A percentile compares a stretch with the other conserved stretches of the same genome.
These are phyloP conservation scores for Candida nanaspora DNA, from an alignment of 805 yeast species.

Conservation along the genomic window DNA sequence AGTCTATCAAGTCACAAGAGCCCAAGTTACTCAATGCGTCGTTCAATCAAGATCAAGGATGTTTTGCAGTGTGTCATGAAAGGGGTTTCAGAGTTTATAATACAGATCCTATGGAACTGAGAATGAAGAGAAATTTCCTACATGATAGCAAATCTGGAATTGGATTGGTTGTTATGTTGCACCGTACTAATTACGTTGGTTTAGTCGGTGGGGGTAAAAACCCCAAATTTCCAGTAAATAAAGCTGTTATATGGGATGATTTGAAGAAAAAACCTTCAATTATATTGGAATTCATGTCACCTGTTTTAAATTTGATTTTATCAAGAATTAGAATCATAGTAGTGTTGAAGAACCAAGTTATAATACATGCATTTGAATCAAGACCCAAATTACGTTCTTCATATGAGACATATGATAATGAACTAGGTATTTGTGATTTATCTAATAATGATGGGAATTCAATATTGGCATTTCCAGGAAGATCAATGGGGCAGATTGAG, in stretches of 20 bases:
- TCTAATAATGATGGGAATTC: slow-evolving; percentile 14
- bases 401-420: slow-evolving; percentile 61
- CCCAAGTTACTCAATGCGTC: slow-evolving; percentile 47
- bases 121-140: slow-evolving; percentile 52
- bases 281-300: slow-evolving; percentile 66
- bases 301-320: slow-evolving; percentile 65
- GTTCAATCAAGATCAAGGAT: slow-evolving; percentile 86
- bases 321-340: slow-evolving; percentile 74
- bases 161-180: slow-evolving; percentile 73
- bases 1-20: slow-evolving; percentile 11
- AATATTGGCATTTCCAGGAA: slow-evolving; percentile 71
- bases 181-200: slow-evolving; percentile 85
- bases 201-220: slow-evolving; percentile 83
- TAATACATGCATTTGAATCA: slow-evolving; percentile 73
- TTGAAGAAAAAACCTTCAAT: slow-evolving; percentile 67
- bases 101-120: slow-evolving; percentile 76
- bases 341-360: slow-evolving; percentile 57
- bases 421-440: slow-evolving; percentile 53
- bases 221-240: slow-evolving; percentile 74
- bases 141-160: slow-evolving; percentile 40
- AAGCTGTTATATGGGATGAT: slow-evolving; percentile 89
- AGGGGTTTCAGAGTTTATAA: slow-evolving; percentile 80
- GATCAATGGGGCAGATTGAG: slow-evolving; percentile 71
- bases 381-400: slow-evolving; percentile 63
- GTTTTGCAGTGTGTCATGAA: slow-evolving; percentile 80